Evolutionary conservation across 768 basidiomycete genomes (phyloP).

Genomic region (Termitomyces sp.): DNA sequence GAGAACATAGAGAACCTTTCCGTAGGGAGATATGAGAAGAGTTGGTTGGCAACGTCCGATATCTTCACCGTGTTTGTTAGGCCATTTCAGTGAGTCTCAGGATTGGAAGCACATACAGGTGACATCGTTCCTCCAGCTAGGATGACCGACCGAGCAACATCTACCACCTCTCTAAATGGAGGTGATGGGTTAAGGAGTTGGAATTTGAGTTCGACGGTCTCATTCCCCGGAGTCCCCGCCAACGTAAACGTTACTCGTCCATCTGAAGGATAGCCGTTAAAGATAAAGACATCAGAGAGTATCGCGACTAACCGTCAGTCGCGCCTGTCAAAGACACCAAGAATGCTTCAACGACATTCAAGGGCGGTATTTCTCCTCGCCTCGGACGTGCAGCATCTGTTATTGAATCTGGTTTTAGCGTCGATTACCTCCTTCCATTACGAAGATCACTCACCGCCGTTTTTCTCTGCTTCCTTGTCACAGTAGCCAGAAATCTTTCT

Average conservation of each 20-base stretch:
- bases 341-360: conserved; percentile 80
- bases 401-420: not conserved
- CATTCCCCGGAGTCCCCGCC: conserved; percentile 31
- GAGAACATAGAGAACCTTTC: conserved; percentile 77
- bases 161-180: conserved; percentile 79
- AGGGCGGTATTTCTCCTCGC: conserved; percentile 59
- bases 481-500: conserved; percentile 85
- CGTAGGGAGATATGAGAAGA: conserved; percentile 64
- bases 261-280: conserved; percentile 39
- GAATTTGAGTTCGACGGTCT: conserved; percentile 74
- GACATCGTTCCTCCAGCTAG: conserved; percentile 98
- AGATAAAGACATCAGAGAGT: not conserved
- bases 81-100: not conserved
- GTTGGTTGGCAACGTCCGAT: conserved; percentile 78
- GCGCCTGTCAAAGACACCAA: conserved; percentile 72
- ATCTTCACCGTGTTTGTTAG: conserved; percentile 46
- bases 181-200: conserved; percentile 91
- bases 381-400: conserved; percentile 16
- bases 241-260: conserved; percentile 69
- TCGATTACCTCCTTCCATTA: not conserved
- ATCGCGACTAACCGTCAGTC: conserved; percentile 54
- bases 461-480: conserved; percentile 52
- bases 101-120: conserved; percentile 52
- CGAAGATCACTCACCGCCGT: conserved; percentile 26
- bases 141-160: conserved; percentile 78